Percentiles rank a stretch among this genome's conserved stretches.
Evolutionary conservation across 177 flowering plant genomes (phyloP).

Genomic region (Tripterygium wilfordii): DNA sequence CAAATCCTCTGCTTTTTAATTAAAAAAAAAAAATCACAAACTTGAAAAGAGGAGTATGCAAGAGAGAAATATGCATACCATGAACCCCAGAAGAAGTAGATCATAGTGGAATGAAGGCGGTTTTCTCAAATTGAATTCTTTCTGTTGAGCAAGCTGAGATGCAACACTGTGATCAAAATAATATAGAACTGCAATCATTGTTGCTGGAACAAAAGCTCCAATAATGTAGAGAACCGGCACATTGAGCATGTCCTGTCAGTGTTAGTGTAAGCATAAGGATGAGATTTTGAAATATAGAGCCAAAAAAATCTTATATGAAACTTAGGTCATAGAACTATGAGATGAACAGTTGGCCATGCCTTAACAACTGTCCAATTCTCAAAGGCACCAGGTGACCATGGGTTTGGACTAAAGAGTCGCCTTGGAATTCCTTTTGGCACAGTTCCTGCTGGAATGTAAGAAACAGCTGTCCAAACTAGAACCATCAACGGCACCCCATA

Average conservation of each 20-base stretch:
- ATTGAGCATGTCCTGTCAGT: conserved; percentile 27
- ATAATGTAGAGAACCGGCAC: conserved; percentile 33
- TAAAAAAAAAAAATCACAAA: too few species aligned
- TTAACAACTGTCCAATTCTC: conserved; percentile 37
- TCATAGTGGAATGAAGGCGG: conserved; percentile 40
- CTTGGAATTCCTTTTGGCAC: conserved; percentile 32
- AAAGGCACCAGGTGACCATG: conserved; percentile 31
- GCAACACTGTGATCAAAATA: conserved; percentile 41
- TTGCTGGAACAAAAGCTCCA: conserved; percentile 40
- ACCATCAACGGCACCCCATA: conserved; percentile 47
- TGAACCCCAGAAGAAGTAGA: conserved; percentile 32
- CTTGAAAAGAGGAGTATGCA: too few species aligned
- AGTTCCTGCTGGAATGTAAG: conserved; percentile 22
- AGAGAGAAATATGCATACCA: conserved; percentile 14
- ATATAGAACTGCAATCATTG: conserved; percentile 37
- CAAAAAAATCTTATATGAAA: background rate
- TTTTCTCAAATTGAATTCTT: conserved; percentile 33
- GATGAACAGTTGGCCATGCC: conserved; percentile 10
- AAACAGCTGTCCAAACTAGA: conserved; percentile 34
- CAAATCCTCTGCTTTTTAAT: too few species aligned
- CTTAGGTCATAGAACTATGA: too few species aligned
- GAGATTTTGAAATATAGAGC: background rate
- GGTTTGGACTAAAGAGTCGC: conserved; percentile 34
- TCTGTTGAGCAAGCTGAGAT: conserved; percentile 39
- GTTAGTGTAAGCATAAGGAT: background rate